Conservation (phyloP, 495 filamentous ascomycete species). For the Penicillium maclennaniae region DNA sequence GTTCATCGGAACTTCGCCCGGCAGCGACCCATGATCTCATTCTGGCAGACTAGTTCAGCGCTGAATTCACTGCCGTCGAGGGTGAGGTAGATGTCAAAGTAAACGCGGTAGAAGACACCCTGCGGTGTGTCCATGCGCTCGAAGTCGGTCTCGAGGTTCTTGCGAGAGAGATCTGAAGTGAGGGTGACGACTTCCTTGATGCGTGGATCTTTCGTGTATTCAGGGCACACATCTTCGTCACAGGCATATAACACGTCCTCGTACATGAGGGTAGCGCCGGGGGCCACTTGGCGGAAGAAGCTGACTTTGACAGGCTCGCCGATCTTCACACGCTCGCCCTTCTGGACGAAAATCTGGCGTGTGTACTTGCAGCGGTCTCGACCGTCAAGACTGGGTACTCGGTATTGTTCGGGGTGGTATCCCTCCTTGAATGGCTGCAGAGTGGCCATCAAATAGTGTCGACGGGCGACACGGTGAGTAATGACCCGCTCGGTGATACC, state of each 20-base stretch:
- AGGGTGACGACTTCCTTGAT: conserved; percentile 99
- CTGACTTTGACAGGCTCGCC: conserved; percentile 98
- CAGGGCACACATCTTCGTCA: conserved; percentile 95
- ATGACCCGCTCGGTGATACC: conserved; percentile 96
- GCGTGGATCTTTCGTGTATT: conserved; percentile 98
- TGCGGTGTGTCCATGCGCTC: conserved; percentile 99
- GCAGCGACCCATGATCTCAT: conserved; percentile 98
- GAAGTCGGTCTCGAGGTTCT: conserved; percentile 98
- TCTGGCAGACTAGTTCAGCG: conserved; percentile 95
- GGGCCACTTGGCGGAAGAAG: conserved; percentile 97
- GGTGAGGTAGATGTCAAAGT: conserved; percentile 84
- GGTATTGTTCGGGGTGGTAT: conserved; percentile 96
- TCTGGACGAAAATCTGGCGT: conserved; percentile 96
- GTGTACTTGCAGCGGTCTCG: conserved; percentile 99
- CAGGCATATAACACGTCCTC: conserved; percentile 98
- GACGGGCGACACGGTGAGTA: conserved; percentile 94
- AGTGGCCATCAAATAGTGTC: conserved; percentile 98
- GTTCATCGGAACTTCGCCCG: conserved; percentile 70
- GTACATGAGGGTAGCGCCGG: conserved; percentile 97
- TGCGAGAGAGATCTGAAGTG: conserved; percentile 92
- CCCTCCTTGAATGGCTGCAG: conserved; percentile 98
- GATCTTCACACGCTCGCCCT: conserved; percentile 97
- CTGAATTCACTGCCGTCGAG: conserved; percentile 97
- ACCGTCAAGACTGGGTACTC: conserved; percentile 91
- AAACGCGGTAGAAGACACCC: conserved; percentile 91